phyloP scores from a whole-genome alignment of 1,284 basidiomycete genomes.

The Psilocybe mexicana region DNA sequence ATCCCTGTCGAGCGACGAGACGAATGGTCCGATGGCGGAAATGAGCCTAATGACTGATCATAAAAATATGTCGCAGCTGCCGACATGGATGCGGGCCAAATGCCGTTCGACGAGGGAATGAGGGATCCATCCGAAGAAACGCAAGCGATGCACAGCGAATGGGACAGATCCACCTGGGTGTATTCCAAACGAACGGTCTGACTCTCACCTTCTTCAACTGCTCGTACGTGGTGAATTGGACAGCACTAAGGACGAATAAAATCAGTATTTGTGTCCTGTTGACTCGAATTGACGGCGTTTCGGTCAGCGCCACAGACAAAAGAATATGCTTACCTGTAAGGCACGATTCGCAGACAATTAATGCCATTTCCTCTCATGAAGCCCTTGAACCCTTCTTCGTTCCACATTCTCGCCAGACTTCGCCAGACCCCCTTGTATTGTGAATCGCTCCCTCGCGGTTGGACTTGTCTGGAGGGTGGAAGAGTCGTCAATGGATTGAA shows the following conservation, averaged over 20 bases:
- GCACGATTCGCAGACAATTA: constrained; percentile 89
- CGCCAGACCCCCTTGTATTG: constrained; percentile 86
- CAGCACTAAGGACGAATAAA: constrained; percentile 53
- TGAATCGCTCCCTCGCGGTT: constrained; percentile 56
- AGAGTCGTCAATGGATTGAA: constrained; percentile 1
- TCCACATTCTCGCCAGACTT: constrained; percentile 85
- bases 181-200: neutral
- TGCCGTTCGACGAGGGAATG: neutral
- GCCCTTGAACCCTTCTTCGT: constrained; percentile 88
- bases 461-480: constrained; percentile 67
- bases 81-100: neutral
- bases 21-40: neutral
- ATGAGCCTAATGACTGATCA: neutral
- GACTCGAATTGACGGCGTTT: neutral
- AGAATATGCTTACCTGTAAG: constrained; percentile 55
- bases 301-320: constrained; percentile 7
- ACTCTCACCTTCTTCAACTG: constrained; percentile 74
- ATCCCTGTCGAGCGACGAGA: neutral
- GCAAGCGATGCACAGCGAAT: neutral
- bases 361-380: constrained; percentile 93
- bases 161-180: neutral
- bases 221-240: constrained; percentile 93
- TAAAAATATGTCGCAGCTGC: neutral
- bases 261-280: neutral
- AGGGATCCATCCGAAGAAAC: neutral